Percentiles rank a stretch among this genome's conserved stretches.
Conservation (phyloP, 139 green algal species). For the Mychonastes homosphaera region DNA sequence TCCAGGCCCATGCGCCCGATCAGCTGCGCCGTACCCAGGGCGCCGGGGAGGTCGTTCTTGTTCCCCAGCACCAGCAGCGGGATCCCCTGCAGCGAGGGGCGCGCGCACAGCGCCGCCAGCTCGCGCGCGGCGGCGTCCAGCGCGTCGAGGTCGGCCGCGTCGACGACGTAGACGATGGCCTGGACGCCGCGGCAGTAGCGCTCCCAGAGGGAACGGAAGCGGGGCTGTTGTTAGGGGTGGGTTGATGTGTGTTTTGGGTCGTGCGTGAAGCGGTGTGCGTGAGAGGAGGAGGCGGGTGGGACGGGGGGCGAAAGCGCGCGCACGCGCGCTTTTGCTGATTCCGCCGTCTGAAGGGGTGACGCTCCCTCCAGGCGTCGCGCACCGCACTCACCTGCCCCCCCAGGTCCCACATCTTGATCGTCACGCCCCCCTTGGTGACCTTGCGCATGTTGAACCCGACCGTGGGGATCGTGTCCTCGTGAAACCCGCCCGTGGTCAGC, state of each 20-base stretch:
- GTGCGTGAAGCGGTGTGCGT: not conserved
- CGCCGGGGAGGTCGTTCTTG: constrained; percentile 89
- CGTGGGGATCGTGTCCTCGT: constrained; percentile 93
- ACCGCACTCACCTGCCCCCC: constrained; percentile 62
- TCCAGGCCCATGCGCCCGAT: constrained; percentile 72
- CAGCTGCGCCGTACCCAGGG: constrained; percentile 60
- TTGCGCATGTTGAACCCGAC: constrained; percentile 99
- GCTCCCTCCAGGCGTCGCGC: not conserved
- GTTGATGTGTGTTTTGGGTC: not conserved
- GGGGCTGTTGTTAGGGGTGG: constrained; percentile 42
- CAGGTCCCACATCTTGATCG: constrained; percentile 98
- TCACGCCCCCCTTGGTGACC: constrained; percentile 85
- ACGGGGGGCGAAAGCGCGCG: no score
- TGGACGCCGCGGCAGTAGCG: constrained; percentile 95
- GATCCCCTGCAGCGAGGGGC: constrained; percentile 61
- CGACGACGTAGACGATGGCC: constrained; percentile 94
- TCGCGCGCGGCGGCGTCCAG: constrained; percentile 47
- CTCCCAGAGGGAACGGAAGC: constrained; percentile 97
- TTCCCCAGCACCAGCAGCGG: constrained; percentile 96
- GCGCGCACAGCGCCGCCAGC: constrained; percentile 56
- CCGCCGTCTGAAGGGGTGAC: no score
- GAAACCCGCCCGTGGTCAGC: constrained; percentile 78
- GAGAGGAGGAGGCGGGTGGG: not conserved
- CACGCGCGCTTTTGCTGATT: no score
- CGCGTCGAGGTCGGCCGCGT: constrained; percentile 76